Base-by-base conservation (phyloP, 2,329 filamentous ascomycete species). In the Aspergillus hiratsukae region DNA sequence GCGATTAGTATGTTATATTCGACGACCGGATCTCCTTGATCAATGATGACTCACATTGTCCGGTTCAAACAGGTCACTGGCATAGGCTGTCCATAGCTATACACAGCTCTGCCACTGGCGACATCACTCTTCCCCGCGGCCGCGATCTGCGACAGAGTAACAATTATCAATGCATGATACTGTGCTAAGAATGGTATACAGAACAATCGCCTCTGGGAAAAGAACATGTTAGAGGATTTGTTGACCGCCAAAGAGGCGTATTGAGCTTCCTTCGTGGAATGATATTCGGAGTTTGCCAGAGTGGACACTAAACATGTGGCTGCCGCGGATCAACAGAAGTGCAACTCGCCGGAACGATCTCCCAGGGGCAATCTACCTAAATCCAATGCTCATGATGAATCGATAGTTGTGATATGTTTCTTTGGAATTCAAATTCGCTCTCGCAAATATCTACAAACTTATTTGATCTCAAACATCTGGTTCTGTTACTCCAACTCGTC, bases 41-140 rank as follows among this genome's bases (percentile, higher is more conserved):
- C 27, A 6, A 10, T n/a, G 17, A 25, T 2, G 28, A 79, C 85
- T 76, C 66, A 89, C 87, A 86, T 83, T 72, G 85, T 89, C 58
- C 88, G 81, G 67, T 89, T 88, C 79, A 91, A 83, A 76, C 88
- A 91, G 67, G 87, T 86, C 21, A 91, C 85, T 40, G 81, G 80
- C 58, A 91, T 87, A 10, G 82, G 73, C 14, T 87, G 86, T 64
- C 85, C 85, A 67, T 87, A 66, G 48, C 59, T 68, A 62, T 78
- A 78, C 49, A 72, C 73, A 48, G 59, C 61, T 31, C 60, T 61
- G 49, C 45, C 49, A 54, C 56, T 66, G 54, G 52, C 61, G 54
- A 55, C 56, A 41, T 49, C 53, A 28, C 53, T 64, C 54, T 62
- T 65, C 59, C 64, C 69, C 59, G 64, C 61, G 21, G 63, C 62